Percentiles rank a stretch among this genome's conserved stretches.
Evolutionary conservation across 495 filamentous ascomycete species (phyloP).

Genomic region (Delitschia confertaspora): DNA sequence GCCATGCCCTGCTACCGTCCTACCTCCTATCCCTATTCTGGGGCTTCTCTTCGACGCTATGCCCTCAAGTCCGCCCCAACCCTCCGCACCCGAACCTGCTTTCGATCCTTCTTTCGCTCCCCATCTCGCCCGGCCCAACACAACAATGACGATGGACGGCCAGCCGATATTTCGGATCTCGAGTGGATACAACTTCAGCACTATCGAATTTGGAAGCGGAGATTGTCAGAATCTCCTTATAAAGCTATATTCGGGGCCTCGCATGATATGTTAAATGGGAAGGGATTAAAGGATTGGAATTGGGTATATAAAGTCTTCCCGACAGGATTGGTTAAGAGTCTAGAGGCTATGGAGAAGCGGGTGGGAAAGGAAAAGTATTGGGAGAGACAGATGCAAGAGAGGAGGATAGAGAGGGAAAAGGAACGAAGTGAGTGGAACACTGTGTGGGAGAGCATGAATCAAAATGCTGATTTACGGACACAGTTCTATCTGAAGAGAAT

Average conservation of each 20-base stretch:
- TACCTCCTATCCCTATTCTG: no score
- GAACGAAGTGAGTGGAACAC: not conserved
- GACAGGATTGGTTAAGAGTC: not conserved
- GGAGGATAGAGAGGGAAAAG: not conserved
- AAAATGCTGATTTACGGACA: no score
- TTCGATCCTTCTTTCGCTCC: constrained; percentile 17
- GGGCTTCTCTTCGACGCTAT: no score
- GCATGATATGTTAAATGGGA: constrained; percentile 6
- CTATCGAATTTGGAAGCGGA: constrained; percentile 6
- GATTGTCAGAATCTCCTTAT: constrained; percentile 11
- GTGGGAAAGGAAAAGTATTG: no score
- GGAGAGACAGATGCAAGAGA: not conserved
- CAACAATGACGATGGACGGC: constrained; percentile 2
- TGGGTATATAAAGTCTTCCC: constrained; percentile 3
- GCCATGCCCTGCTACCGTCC: no score
- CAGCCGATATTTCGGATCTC: constrained; percentile 4
- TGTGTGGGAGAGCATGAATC: no score
- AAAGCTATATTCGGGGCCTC: constrained; percentile 10
- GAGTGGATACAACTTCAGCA: constrained; percentile 9
- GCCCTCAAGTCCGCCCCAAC: no score
- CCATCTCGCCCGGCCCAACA: constrained; percentile 5
- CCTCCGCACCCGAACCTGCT: no score
- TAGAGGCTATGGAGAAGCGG: not conserved
- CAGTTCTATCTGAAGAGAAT: no score
- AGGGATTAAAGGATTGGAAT: constrained; percentile 7